A percentile compares a stretch with the other conserved stretches of the same genome.
These are phyloP conservation scores for Rozella allomycis DNA, from an alignment of 371 early-diverging fungal genomes.

Conservation along the genomic window DNA sequence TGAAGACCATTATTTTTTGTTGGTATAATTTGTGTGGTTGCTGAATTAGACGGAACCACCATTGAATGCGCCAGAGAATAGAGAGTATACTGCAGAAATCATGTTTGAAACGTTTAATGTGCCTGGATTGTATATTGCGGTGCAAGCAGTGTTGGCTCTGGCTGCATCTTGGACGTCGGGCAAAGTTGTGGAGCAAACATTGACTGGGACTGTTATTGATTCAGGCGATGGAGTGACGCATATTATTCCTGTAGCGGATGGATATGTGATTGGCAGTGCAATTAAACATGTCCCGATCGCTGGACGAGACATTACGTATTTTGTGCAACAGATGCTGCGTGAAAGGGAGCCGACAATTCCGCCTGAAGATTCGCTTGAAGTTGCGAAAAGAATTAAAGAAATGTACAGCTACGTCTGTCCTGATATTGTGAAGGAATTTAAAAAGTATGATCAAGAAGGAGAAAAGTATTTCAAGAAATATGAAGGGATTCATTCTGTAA, in stretches of 20 bases:
- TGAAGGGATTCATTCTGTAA: conserved; percentile 58
- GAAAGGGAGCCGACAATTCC: conserved; percentile 88
- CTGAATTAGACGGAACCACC: conserved; percentile 58
- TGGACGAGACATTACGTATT: conserved; percentile 84
- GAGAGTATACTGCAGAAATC: conserved; percentile 79
- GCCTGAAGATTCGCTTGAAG: conserved; percentile 80
- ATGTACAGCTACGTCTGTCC: conserved; percentile 85
- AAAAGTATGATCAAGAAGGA: conserved; percentile 71
- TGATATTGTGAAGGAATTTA: conserved; percentile 87
- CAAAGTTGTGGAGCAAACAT: conserved; percentile 41
- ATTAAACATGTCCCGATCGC: conserved; percentile 96
- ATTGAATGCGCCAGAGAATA: conserved; percentile 71
- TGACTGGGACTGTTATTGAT: conserved; percentile 93
- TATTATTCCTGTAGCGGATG: conserved; percentile 94
- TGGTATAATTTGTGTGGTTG: conserved; percentile 18
- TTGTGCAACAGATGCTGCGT: conserved; percentile 83
- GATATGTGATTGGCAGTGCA: conserved; percentile 86
- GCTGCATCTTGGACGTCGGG: conserved; percentile 51
- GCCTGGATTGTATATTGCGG: conserved; percentile 71
- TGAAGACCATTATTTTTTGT: conserved; percentile 81
- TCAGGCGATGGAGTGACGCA: conserved; percentile 96
- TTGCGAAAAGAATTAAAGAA: conserved; percentile 86
- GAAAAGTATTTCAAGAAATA: conserved; percentile 63
- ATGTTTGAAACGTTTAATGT: conserved; percentile 80
- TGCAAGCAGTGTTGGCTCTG: conserved; percentile 74